Conservation (phyloP, 2,329 filamentous ascomycete genomes). For the Cercospora sojina region DNA sequence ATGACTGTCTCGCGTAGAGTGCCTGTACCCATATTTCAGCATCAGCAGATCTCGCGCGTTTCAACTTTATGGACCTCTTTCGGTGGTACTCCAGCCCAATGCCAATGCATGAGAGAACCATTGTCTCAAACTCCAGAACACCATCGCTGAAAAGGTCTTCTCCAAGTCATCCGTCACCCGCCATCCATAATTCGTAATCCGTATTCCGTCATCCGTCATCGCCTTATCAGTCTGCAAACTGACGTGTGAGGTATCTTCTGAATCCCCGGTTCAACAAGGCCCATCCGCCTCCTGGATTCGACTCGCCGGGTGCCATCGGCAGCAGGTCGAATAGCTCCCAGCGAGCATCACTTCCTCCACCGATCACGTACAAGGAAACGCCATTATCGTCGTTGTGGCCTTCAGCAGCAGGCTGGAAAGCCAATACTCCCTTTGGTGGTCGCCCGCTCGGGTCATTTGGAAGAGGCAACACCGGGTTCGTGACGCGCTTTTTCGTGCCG, state of each 20-base stretch:
- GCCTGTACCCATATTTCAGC: background rate
- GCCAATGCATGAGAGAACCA: background rate
- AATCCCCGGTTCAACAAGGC: slow-evolving; percentile 35
- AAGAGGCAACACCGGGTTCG: slow-evolving; percentile 45
- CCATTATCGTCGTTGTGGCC: slow-evolving; percentile 30
- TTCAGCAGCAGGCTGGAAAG: slow-evolving; percentile 57
- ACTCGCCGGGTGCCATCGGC: slow-evolving; percentile 19
- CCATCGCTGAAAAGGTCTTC: background rate
- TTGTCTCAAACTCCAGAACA: background rate
- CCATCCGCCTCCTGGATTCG: slow-evolving; percentile 25
- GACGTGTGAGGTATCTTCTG: slow-evolving; percentile 37
- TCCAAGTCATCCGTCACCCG: background rate
- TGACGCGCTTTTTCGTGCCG: slow-evolving; percentile 36
- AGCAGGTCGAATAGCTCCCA: slow-evolving; percentile 40
- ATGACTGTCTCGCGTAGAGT: background rate
- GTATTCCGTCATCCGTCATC: background rate
- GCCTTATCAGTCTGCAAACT: slow-evolving; percentile 35
- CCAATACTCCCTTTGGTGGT: slow-evolving; percentile 78
- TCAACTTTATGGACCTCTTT: slow-evolving; percentile 12
- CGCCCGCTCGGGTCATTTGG: slow-evolving; percentile 55
- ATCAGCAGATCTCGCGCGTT: background rate
- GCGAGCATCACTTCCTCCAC: slow-evolving; percentile 37
- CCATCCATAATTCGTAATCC: background rate
- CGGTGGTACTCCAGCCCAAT: slow-evolving; percentile 5
- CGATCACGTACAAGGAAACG: slow-evolving; percentile 35